Conservation (phyloP, 164 flowering plant genomes). For the Magnolia sinica region DNA sequence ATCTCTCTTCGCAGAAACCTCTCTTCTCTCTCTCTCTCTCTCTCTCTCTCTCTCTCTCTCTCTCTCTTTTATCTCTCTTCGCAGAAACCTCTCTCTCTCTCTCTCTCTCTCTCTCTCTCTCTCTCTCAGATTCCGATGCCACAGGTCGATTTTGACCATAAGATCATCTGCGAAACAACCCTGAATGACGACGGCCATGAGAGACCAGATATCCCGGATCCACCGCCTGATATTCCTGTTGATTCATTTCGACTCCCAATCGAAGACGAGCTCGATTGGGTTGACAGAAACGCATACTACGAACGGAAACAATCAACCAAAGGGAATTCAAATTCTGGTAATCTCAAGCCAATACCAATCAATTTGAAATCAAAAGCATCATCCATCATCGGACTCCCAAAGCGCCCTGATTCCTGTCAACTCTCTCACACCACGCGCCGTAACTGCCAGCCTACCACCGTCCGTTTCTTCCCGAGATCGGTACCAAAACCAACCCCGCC, state of each 20-base stretch:
- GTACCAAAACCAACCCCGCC: slow-evolving; percentile 15
- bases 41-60: slow-evolving; percentile 1
- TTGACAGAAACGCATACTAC: slow-evolving; percentile 54
- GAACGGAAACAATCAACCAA: slow-evolving; percentile 40
- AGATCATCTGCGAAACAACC: slow-evolving; percentile 53
- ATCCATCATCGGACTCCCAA: slow-evolving; percentile 28
- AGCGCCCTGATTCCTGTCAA: slow-evolving; percentile 19
- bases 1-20: background rate
- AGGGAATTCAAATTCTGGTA: slow-evolving; percentile 13
- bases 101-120: background rate
- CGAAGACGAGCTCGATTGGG: slow-evolving; percentile 76
- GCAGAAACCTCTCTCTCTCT: background rate
- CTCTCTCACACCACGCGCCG: slow-evolving; percentile 7
- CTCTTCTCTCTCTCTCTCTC: too few species aligned
- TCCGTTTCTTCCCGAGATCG: slow-evolving; percentile 18
- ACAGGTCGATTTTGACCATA: slow-evolving; percentile 57
- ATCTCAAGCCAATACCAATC: slow-evolving; percentile 16
- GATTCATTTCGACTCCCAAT: slow-evolving; percentile 74
- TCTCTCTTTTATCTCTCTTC: too few species aligned
- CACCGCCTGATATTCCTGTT: slow-evolving; percentile 51
- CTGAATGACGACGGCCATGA: slow-evolving; percentile 18
- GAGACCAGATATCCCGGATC: background rate
- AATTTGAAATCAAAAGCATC: slow-evolving; percentile 4
- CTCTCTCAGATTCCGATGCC: slow-evolving; percentile 35
- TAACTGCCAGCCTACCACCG: slow-evolving; percentile 3